Base-by-base conservation (phyloP, 768 basidiomycete genomes). In the Lentinula edodes region DNA sequence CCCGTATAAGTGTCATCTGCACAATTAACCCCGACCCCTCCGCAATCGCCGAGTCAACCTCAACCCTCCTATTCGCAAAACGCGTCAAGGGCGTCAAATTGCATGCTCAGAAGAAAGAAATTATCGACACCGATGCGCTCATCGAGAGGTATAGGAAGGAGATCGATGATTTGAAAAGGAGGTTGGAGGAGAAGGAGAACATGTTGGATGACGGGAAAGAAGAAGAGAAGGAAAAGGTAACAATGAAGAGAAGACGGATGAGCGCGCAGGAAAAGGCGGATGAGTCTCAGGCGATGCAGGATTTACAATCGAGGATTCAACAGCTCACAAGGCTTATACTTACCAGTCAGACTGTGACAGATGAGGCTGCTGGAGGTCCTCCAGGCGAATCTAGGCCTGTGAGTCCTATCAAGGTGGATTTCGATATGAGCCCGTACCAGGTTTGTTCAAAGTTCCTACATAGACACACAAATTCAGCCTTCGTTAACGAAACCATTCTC, bases 91-190 rank as follows among this genome's bases (percentile, higher is more conserved):
- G 84, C 65, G 95, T 98, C 43, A 86, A 92, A 64, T 76, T 98
- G 41, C 84, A 89, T 62, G 95, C 95, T 3, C 86, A 90, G 76
- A 94, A 93, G 86, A 95, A 93, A 72, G 95, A 97, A 72, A 79
- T 98, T 10, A 86, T 97, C 3, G 93, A 97, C 66, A 94, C 93
- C 0, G 92, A 95, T 63, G 95, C 94, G 0, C 80, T 97, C 43
- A 91, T 99, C 64, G 93, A 96, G 76, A 83, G 93, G 55, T 98
- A 98, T 71, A 85, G 92, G 66, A 91, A 90, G 67, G 94, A 98
- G 75, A 96, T 99, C 59, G 95, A 95, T 53, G 89, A 91, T 45
- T 84, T 99, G 58, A 91, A 88, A 76, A 76, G 72, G 2, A 83
- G 92, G 45, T 78, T 95, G 45, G 74, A 80, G 13, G 90, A 91